A percentile compares a stretch with the other conserved stretches of the same genome.
Evolutionary conservation across 305 asterid genomes (phyloP).

Genomic region (Solanum hybrid): DNA sequence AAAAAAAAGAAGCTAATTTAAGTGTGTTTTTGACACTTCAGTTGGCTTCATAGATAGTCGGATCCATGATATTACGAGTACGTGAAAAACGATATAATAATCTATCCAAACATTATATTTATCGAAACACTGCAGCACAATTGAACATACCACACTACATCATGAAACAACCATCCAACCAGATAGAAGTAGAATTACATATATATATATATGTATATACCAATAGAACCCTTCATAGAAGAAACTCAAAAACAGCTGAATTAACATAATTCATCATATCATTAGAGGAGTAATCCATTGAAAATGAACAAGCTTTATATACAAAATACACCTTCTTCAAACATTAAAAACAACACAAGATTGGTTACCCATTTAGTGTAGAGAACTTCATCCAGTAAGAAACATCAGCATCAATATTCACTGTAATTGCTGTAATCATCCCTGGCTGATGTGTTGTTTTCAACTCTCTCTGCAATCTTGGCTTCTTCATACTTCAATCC

Average conservation of each 20-base stretch:
- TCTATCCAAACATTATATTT: neutral
- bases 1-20: too few species aligned
- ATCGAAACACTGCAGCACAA: neutral
- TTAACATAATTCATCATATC: neutral
- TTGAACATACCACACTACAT: neutral
- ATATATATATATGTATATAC: neutral
- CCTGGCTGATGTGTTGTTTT: conserved; percentile 32
- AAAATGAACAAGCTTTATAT: neutral
- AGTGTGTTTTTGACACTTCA: neutral
- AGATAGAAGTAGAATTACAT: neutral
- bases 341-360: neutral
- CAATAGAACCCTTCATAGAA: neutral
- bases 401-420: conserved; percentile 30
- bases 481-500: conserved; percentile 58
- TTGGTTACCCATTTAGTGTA: conserved; percentile 4
- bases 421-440: conserved; percentile 47
- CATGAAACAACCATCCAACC: neutral
- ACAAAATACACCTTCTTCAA: neutral
- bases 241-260: neutral
- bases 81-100: neutral
- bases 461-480: conserved; percentile 43
- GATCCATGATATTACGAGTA: neutral
- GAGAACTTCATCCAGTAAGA: neutral
- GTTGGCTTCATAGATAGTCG: neutral
- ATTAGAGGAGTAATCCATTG: neutral